phyloP scores from a whole-genome alignment of 305 asterid species.

The Fraxinus paxiana region DNA sequence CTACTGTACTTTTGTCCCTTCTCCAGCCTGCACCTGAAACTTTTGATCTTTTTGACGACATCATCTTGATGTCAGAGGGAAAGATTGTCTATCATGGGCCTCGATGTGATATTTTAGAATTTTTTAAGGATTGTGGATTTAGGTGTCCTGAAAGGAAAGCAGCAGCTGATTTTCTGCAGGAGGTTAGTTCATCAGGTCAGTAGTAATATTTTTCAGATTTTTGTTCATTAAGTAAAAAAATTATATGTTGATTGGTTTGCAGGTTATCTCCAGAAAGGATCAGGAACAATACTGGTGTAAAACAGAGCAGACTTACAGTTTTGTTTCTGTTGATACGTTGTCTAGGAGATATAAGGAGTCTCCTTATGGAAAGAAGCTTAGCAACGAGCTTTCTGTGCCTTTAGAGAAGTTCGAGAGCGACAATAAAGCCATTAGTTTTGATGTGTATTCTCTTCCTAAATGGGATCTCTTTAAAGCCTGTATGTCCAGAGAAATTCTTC shows the following conservation, averaged over 20 bases:
- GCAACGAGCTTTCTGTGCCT: conserved; percentile 44
- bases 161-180: conserved; percentile 56
- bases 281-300: conserved; percentile 71
- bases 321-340: conserved; percentile 46
- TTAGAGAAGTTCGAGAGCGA: conserved; percentile 46
- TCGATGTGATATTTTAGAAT: conserved; percentile 40
- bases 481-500: conserved; percentile 73
- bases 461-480: conserved; percentile 68
- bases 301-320: conserved; percentile 38
- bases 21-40: conserved; percentile 94
- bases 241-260: conserved; percentile 17
- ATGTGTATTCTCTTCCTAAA: conserved; percentile 52
- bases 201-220: not conserved
- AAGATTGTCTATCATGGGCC: conserved; percentile 71
- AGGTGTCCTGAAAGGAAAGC: conserved; percentile 62
- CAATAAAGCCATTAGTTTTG: conserved; percentile 44
- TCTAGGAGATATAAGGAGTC: conserved; percentile 49
- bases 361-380: conserved; percentile 35
- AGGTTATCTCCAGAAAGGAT: conserved; percentile 75
- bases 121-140: conserved; percentile 49
- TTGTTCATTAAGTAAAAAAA: not conserved
- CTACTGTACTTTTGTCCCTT: conserved; percentile 67
- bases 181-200: conserved; percentile 30
- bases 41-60: conserved; percentile 76
- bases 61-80: conserved; percentile 76